Percentiles rank a stretch among this genome's conserved stretches.
Conservation (phyloP, 2,329 filamentous ascomycete species). For the Colletotrichum spaethianum region DNA sequence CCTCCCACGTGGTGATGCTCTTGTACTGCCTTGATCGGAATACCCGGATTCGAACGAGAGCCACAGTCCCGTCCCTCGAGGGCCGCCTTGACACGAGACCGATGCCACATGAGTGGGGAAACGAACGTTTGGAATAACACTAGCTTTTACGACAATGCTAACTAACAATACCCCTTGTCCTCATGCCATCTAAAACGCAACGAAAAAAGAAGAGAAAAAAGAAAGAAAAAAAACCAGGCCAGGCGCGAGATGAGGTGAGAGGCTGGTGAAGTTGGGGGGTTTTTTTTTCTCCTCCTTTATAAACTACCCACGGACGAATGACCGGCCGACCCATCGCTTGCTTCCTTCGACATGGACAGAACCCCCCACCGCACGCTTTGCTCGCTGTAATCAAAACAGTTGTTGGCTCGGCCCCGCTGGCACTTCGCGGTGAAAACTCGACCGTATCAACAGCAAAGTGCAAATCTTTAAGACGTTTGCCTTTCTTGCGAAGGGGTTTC, state of each 20-base stretch:
- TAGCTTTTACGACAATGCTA: slow-evolving; percentile 40
- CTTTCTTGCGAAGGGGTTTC: slow-evolving; percentile 22
- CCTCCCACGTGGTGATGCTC: background rate
- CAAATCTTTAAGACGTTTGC: slow-evolving; percentile 18
- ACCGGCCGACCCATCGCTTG: background rate
- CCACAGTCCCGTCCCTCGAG: no score
- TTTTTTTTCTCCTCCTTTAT: no score
- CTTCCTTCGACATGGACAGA: background rate
- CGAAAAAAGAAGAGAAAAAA: no score
- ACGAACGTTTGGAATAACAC: slow-evolving; percentile 19
- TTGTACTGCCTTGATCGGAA: background rate
- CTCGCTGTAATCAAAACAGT: background rate
- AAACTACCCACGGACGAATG: background rate
- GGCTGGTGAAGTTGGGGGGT: background rate
- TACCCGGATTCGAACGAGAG: no score
- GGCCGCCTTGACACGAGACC: no score
- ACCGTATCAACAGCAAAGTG: slow-evolving; percentile 4
- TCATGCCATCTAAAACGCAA: slow-evolving; percentile 37
- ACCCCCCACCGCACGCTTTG: background rate
- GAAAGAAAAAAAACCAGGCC: background rate
- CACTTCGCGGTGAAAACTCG: background rate
- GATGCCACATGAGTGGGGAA: background rate
- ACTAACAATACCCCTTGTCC: slow-evolving; percentile 25
- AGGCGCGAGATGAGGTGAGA: background rate
- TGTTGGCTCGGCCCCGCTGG: background rate